These are phyloP conservation scores for Fonsecaea nubica DNA, from an alignment of 2,329 filamentous ascomycete genomes.

Conservation along the genomic window DNA sequence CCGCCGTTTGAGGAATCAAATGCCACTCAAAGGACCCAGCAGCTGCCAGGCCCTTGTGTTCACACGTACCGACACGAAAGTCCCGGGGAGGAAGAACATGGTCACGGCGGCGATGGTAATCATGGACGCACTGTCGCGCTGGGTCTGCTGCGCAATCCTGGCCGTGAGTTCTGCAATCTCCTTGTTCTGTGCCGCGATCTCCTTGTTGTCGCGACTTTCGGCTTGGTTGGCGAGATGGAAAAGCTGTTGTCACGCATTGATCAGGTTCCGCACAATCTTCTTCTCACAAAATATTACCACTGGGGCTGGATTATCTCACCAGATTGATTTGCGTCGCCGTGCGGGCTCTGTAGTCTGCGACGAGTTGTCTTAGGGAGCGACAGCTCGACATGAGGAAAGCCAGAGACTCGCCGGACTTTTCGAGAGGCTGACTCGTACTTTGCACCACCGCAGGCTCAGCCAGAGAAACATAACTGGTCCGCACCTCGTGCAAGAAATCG, in stretches of 20 bases:
- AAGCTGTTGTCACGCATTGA: conserved; percentile 1
- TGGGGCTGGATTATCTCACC: neutral
- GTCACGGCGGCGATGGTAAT: conserved; percentile 16
- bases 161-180: conserved; percentile 14
- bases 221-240: conserved; percentile 17
- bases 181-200: conserved; percentile 8
- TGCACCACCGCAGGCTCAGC: neutral
- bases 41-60: neutral
- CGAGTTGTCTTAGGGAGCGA: conserved; percentile 8
- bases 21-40: neutral
- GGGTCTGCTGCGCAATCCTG: conserved; percentile 14
- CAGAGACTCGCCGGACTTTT: neutral
- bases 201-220: conserved; percentile 10
- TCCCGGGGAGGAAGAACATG: conserved; percentile 18
- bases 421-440: neutral
- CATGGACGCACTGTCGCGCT: conserved; percentile 15
- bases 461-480: neutral
- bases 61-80: conserved; percentile 10
- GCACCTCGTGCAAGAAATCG: conserved; percentile 1
- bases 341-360: conserved; percentile 8
- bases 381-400: conserved; percentile 4
- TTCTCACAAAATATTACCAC: neutral
- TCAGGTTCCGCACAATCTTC: neutral
- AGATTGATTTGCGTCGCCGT: conserved; percentile 13
- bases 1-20: neutral